Evolutionary conservation across 805 yeast species (phyloP).

Genomic region (Candida verbasci): DNA sequence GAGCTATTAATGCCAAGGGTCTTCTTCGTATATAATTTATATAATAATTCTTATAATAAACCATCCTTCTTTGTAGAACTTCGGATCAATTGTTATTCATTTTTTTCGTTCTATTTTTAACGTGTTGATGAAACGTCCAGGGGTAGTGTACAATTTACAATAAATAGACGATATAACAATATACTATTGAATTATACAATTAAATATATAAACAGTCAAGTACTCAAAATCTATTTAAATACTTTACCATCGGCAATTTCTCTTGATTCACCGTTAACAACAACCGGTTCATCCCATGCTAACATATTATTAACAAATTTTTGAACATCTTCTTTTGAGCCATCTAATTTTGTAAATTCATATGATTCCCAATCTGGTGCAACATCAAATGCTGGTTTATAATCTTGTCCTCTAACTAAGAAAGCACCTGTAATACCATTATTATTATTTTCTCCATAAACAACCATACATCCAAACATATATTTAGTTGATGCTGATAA

Average conservation of each 20-base stretch:
- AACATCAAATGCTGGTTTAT: conserved; percentile 88
- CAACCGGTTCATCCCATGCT: conserved; percentile 97
- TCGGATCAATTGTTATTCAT: background rate
- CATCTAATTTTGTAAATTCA: conserved; percentile 76
- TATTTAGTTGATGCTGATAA: conserved; percentile 86
- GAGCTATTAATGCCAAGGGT: conserved; percentile 46
- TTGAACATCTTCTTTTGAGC: conserved; percentile 69
- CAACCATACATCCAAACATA: conserved; percentile 90
- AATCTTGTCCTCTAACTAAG: conserved; percentile 92
- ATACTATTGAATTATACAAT: too few species aligned
- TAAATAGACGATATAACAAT: too few species aligned
- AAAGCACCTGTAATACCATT: conserved; percentile 96
- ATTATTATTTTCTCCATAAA: conserved; percentile 97
- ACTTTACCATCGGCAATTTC: conserved; percentile 98
- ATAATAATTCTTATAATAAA: conserved; percentile 22
- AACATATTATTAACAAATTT: conserved; percentile 84
- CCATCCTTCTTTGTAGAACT: conserved; percentile 5
- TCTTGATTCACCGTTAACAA: conserved; percentile 69
- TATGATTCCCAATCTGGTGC: conserved; percentile 99
- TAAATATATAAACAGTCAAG: too few species aligned
- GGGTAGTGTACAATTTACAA: too few species aligned
- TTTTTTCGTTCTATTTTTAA: background rate
- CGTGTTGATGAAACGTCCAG: background rate
- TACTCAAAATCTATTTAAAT: conserved; percentile 57
- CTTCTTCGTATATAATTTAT: conserved; percentile 58